Evolutionary conservation across 2,329 filamentous ascomycete species (phyloP).

Genomic region (Trichoderma simmonsii): DNA sequence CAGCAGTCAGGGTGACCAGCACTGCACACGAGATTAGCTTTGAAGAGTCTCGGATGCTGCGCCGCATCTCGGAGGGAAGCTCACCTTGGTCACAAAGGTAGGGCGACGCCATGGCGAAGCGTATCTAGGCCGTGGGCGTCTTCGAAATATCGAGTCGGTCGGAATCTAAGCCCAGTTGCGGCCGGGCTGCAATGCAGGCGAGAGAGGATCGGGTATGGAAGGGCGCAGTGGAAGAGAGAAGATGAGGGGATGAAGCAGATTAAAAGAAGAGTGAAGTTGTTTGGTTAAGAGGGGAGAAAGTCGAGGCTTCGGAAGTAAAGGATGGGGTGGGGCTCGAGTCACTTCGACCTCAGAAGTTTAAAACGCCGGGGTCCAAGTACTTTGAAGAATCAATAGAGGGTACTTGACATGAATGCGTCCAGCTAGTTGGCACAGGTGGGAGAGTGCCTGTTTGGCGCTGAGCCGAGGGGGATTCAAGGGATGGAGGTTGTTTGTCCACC

Average conservation of each 20-base stretch:
- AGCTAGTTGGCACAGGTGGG: neutral
- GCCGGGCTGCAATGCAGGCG: neutral
- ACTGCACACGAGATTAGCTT: conserved; percentile 23
- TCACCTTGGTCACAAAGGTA: conserved; percentile 8
- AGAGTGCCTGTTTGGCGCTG: neutral
- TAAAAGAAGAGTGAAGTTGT: conserved; percentile 8
- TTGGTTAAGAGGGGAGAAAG: neutral
- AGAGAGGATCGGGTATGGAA: neutral
- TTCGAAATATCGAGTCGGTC: neutral
- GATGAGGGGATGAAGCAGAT: neutral
- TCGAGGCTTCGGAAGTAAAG: conserved; percentile 19
- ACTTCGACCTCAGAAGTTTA: conserved; percentile 9
- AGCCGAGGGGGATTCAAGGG: neutral
- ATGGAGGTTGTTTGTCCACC: neutral
- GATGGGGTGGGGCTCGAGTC: conserved; percentile 18
- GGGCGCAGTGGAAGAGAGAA: neutral
- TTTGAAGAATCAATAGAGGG: neutral
- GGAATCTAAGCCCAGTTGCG: neutral
- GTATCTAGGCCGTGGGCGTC: neutral
- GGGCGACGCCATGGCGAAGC: neutral
- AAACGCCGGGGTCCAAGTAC: neutral
- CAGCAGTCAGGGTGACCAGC: conserved; percentile 30
- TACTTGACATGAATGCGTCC: neutral
- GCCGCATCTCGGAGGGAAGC: neutral
- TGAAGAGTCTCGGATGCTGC: neutral